Evolutionary conservation across 2,329 filamentous ascomycete species (phyloP).

Genomic region (Phaeophleospora eucalypticola): DNA sequence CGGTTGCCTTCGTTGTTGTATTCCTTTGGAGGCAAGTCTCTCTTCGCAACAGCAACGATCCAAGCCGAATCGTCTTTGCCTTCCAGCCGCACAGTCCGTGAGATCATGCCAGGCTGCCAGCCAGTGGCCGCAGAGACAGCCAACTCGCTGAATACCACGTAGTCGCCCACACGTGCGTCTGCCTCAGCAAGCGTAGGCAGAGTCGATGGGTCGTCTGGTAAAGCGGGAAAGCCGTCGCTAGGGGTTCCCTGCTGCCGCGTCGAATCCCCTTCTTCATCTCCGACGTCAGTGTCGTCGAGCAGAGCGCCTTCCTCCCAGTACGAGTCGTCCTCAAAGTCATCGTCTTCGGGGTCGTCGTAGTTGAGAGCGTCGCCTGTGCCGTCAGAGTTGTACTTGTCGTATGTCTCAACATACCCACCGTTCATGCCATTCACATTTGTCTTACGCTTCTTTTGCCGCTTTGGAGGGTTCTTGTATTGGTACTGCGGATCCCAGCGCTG

Average conservation of each 20-base stretch:
- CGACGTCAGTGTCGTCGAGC: slow-evolving; percentile 20
- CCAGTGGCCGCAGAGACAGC: slow-evolving; percentile 58
- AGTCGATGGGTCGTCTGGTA: slow-evolving; percentile 32
- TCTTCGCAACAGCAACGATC: slow-evolving; percentile 60
- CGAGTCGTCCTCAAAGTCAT: slow-evolving; percentile 24
- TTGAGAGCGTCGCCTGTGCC: slow-evolving; percentile 35
- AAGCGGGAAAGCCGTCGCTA: slow-evolving; percentile 55
- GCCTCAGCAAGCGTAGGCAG: slow-evolving; percentile 50
- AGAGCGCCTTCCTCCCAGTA: slow-evolving; percentile 30
- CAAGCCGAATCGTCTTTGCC: slow-evolving; percentile 46
- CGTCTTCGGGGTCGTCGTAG: slow-evolving; percentile 41
- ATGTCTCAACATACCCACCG: slow-evolving; percentile 37
- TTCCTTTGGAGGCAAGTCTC: slow-evolving; percentile 59
- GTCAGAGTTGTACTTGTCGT: slow-evolving; percentile 36
- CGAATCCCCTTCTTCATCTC: slow-evolving; percentile 26
- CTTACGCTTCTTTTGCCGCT: slow-evolving; percentile 52
- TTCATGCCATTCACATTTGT: slow-evolving; percentile 38
- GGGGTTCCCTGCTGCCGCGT: not conserved
- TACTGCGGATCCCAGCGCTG: slow-evolving; percentile 81
- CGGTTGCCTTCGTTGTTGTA: slow-evolving; percentile 68
- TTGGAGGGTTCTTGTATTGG: slow-evolving; percentile 36
- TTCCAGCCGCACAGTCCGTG: slow-evolving; percentile 61
- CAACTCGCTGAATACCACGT: slow-evolving; percentile 66
- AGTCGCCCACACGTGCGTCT: slow-evolving; percentile 55
- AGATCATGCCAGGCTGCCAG: slow-evolving; percentile 62